Conservation (phyloP, 1,284 basidiomycete genomes). For the Tilletiaria anomala region DNA sequence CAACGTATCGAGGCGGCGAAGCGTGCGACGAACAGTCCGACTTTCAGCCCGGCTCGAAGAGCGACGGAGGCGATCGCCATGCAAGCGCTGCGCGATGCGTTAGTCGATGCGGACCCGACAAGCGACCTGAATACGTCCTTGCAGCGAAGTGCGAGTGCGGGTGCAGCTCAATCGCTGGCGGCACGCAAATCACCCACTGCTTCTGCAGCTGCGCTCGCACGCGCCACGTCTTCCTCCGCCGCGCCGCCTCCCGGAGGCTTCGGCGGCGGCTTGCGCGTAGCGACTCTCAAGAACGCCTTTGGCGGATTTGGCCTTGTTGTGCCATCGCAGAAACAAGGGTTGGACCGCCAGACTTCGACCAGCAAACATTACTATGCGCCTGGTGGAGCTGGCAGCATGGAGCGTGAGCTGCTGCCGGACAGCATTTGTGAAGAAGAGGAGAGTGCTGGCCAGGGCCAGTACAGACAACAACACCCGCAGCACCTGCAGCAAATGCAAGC, state of each 20-base stretch:
- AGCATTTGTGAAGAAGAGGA: not conserved
- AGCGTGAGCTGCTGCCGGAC: not conserved
- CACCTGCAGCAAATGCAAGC: not conserved
- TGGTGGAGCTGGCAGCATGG: not conserved
- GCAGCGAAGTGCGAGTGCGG: not conserved
- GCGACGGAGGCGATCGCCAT: not conserved
- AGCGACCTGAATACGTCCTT: not conserved
- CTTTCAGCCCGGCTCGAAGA: not conserved
- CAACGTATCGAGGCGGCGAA: not conserved
- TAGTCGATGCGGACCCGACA: too few relatives aligned
- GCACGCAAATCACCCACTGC: not conserved
- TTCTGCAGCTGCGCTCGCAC: not conserved
- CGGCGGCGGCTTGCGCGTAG: too few relatives aligned
- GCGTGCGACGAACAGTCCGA: not conserved
- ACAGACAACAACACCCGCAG: not conserved
- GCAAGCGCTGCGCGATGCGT: not conserved
- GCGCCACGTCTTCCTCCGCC: not conserved
- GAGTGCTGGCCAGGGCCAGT: not conserved
- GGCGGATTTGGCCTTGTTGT: too few relatives aligned
- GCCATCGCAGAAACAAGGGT: too few relatives aligned
- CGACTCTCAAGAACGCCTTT: not conserved
- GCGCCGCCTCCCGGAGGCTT: not conserved
- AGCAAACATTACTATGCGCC: not conserved
- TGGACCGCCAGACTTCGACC: too few relatives aligned
- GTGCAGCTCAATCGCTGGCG: not conserved